Evolutionary conservation across 78 protist species (phyloP), one percentile per base, ranked within the genome.

Genomic region (Dictyostelium capitatum): DNA sequence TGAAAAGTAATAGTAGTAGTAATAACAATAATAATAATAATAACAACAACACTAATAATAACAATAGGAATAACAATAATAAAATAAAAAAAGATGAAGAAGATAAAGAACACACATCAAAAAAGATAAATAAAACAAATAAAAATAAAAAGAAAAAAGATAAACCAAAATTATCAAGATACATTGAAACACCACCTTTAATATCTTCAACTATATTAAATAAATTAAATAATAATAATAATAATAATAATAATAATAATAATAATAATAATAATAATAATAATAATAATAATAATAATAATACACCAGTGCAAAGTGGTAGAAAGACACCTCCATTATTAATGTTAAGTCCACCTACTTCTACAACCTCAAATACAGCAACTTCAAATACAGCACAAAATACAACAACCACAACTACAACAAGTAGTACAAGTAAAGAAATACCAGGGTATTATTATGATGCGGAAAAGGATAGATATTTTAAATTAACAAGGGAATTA

Each of bases 381-480:
- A 30, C 75, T 12, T 25, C 73, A 11, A 64, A 43, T 6, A 67
- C 51, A 81, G 7, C 32, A 37, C 43, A n/a, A n/a, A n/a, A n/a
- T 37, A 59, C 56, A 17, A 14, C 62, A 0, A 62, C 87, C 0
- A 62, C 87, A 3, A 64, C 87, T 17, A 11, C 75, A 32, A 80
- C 62, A 30, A 64, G 20, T 9, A 62, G 51, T 23, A 65, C 30
- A 59, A 43, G 8, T 28, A 20, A 67, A 83, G 73, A 67, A 15
- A 37, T 72, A 30, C 78, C 79, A 59, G 92, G 92, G 0, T 85
- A 85, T 47, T 85, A 85, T 75, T 85, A 59, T 85, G 92, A 85
- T 62, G 14, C 15, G 12, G 92, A 85, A 23, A 47, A 85, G 50
- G n/a, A 85, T 77, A 50, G 92, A 75, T 75, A 85, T 62, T 85